Conservation (phyloP, 78 protist genomes). For the Anaeramoeba flamelloides region DNA sequence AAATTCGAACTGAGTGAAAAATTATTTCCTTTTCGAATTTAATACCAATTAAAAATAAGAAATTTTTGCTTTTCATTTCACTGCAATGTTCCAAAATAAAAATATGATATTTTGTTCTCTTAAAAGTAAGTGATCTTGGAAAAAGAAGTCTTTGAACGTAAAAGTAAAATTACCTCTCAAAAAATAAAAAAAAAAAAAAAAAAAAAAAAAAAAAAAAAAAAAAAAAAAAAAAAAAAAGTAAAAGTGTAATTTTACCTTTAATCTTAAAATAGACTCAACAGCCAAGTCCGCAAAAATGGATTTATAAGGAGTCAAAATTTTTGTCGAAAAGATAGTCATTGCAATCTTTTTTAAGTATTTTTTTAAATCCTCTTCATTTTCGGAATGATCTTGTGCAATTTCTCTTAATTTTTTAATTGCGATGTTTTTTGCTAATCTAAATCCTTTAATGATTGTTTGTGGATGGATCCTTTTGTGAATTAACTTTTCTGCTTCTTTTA, state of each 20-base stretch:
- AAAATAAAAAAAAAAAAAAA: too few species aligned
- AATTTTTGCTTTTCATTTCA: too few species aligned
- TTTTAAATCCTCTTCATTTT: slow-evolving; percentile 44
- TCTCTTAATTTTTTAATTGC: slow-evolving; percentile 31
- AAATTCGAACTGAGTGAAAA: too few species aligned
- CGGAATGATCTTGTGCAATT: slow-evolving; percentile 61
- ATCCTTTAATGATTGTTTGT: slow-evolving; percentile 66
- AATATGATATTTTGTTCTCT: too few species aligned
- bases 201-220: too few species aligned
- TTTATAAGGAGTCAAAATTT: slow-evolving; percentile 50
- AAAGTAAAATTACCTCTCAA: too few species aligned
- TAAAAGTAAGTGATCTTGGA: too few species aligned
- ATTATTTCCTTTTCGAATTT: too few species aligned
- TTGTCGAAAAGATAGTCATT: slow-evolving; percentile 82
- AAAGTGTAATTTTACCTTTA: slow-evolving; percentile 23
- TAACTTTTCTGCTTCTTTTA: slow-evolving; percentile 89
- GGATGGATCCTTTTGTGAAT: slow-evolving; percentile 78
- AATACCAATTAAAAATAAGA: too few species aligned
- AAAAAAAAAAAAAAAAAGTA: too few species aligned
- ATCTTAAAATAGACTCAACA: slow-evolving; percentile 85
- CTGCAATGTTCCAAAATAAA: too few species aligned
- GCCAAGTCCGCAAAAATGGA: slow-evolving; percentile 78
- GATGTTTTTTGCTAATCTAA: not conserved
- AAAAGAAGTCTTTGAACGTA: too few species aligned
- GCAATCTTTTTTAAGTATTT: slow-evolving; percentile 81